Base-by-base conservation (phyloP, 345 rosid species). In the Crucihimalaya himalaica region DNA sequence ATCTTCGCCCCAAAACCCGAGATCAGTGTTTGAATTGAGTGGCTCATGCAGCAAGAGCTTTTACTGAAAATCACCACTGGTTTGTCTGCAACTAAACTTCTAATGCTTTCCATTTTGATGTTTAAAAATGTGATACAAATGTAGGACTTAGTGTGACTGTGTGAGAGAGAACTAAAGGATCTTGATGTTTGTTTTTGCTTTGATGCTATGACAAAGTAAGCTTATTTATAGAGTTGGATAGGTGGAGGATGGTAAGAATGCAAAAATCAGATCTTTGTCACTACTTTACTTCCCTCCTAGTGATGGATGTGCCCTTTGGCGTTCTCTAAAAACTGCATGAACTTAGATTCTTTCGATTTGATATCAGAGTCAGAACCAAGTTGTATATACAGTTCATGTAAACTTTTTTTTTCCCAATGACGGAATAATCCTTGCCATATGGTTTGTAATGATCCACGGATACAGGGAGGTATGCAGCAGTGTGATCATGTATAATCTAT, bases 21-120 rank as follows among this genome's bases (percentile, higher is more conserved):
- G 57, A 94, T 82, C 5, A 94, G 86, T 16, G 86, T 51, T 81
- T 83, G 83, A 55, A 88, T 84, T 5, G 93, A 73, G 68, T 86
- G 90, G 81, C 95, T 81, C 88, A 87, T 91, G 85, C 85, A 82
- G 46, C 96, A 89, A n/a, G 80, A 68, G 81, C 85, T 89, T 85
- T 71, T 85, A 89, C 91, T 91, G 77, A 91, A 94, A n/a, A 94
- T 78, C 83, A 94, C 97, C 81, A 86, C 89, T 5, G 98, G 87
- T 78, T 78, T 85, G 42, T 86, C 96, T 25, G 42, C 81, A n/a
- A 91, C 87, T 85, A 89, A 40, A 43, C 35, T 55, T 20, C 83
- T 87, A 81, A 89, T 83, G 63, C 57, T 68, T 56, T 78, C 77
- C 81, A 78, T 71, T 71, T 47, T 10, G 28, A 63, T 64, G 77